Evolutionary conservation across 805 yeast genomes (phyloP).

Genomic region (Yarrowia yakushimensis): DNA sequence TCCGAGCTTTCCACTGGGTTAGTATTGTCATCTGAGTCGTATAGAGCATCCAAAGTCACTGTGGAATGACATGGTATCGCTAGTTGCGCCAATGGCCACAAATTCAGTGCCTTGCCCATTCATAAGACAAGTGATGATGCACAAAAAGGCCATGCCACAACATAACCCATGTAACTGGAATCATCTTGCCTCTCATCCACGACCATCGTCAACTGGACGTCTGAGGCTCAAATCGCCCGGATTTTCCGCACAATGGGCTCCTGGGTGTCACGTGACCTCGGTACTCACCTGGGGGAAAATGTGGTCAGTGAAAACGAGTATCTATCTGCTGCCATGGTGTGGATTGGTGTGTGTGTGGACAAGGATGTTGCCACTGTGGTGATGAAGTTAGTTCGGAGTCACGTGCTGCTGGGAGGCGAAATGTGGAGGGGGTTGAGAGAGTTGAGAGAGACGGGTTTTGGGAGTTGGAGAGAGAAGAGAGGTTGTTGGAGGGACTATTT

Average conservation of each 20-base stretch:
- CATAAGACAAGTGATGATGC: too few relatives aligned
- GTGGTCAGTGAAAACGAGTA: slow-evolving; percentile 96
- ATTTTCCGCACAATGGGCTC: neutral
- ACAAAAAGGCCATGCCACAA: too few relatives aligned
- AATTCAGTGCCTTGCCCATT: too few relatives aligned
- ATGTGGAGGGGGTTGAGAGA: neutral
- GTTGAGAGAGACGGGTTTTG: neutral
- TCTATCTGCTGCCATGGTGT: slow-evolving; percentile 81
- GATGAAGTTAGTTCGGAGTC: slow-evolving; percentile 18
- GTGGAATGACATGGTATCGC: too few relatives aligned
- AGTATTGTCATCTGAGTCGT: neutral
- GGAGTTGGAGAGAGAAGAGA: neutral
- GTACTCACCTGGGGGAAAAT: slow-evolving; percentile 84
- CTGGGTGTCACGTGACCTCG: neutral
- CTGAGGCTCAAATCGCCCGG: too few relatives aligned
- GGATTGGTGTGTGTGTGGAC: slow-evolving; percentile 7
- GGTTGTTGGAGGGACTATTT: neutral
- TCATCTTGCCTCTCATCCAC: neutral
- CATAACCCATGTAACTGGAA: neutral
- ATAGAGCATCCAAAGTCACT: too few relatives aligned
- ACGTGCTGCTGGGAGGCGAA: slow-evolving; percentile 16
- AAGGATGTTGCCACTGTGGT: slow-evolving; percentile 21
- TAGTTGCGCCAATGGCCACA: too few relatives aligned
- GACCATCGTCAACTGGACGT: neutral
- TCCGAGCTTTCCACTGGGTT: slow-evolving; percentile 82